Conservation (phyloP, 1,284 basidiomycete species). For the Leccinum variabile region DNA sequence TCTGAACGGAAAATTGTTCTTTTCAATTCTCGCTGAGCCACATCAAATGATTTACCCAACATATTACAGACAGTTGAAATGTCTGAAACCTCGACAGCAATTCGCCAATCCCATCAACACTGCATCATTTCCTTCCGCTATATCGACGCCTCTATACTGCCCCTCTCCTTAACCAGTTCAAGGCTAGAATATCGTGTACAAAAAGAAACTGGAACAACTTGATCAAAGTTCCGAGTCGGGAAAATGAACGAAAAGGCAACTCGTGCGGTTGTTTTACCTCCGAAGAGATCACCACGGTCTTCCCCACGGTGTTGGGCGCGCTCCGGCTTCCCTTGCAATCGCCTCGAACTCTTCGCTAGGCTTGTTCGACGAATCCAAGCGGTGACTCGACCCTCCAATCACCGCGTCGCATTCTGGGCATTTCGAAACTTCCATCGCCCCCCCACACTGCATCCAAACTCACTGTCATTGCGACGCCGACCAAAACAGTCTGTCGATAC, state of each 20-base stretch:
- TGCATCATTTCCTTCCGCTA: background rate
- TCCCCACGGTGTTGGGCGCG: constrained; percentile 6
- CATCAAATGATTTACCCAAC: too few species aligned
- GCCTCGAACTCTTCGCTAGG: constrained; percentile 46
- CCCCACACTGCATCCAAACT: constrained; percentile 47
- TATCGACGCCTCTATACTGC: background rate
- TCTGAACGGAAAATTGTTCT: too few species aligned
- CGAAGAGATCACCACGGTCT: constrained; percentile 21
- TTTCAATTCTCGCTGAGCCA: background rate
- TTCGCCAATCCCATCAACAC: background rate
- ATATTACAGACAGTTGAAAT: too few species aligned
- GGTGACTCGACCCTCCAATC: constrained; percentile 51
- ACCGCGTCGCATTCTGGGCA: constrained; percentile 56
- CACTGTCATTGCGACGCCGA: background rate
- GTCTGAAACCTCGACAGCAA: background rate
- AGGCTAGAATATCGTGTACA: background rate
- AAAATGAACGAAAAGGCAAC: background rate
- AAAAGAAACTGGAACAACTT: background rate
- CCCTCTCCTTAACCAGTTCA: background rate
- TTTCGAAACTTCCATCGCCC: constrained; percentile 42
- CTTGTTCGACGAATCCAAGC: constrained; percentile 43
- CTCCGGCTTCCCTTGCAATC: constrained; percentile 32
- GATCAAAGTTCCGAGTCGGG: background rate
- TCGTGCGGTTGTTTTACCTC: background rate
- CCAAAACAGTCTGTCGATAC: constrained; percentile 1